These are phyloP conservation scores for Alloteropsis semialata DNA, from an alignment of 176 grass and related monocot species.

Conservation along the genomic window DNA sequence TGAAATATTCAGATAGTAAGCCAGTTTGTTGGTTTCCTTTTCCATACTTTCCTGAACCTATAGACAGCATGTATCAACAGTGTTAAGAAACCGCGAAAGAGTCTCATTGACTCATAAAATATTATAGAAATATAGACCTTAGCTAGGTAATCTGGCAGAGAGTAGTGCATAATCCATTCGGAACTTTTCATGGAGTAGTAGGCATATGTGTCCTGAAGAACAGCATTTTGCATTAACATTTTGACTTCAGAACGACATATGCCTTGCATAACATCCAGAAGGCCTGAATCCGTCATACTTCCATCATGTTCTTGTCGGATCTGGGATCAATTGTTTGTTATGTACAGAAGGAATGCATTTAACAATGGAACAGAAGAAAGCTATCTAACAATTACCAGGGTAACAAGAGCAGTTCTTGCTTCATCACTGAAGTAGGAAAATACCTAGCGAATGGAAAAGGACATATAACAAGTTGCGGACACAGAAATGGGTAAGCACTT, in stretches of 20 bases:
- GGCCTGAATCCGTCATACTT: conserved; percentile 16
- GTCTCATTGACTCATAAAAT: neutral
- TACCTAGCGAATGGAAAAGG: conserved; percentile 39
- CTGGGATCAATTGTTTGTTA: conserved; percentile 39
- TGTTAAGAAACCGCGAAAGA: neutral
- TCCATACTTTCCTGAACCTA: conserved; percentile 49
- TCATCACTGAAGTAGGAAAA: conserved; percentile 47
- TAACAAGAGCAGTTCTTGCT: conserved; percentile 43
- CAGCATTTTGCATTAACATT: conserved; percentile 24
- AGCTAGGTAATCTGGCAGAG: conserved; percentile 49
- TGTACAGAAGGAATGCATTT: conserved; percentile 5
- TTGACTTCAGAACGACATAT: conserved; percentile 47
- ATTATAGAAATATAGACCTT: conserved; percentile 36
- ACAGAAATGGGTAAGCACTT: conserved; percentile 12
- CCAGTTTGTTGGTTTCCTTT: conserved; percentile 44
- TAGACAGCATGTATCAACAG: conserved; percentile 21
- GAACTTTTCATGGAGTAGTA: conserved; percentile 49
- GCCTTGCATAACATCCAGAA: conserved; percentile 37
- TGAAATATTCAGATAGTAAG: conserved; percentile 29
- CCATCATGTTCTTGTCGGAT: conserved; percentile 58
- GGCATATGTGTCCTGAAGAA: conserved; percentile 41
- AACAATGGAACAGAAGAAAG: conserved; percentile 9
- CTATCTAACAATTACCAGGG: conserved; percentile 33
- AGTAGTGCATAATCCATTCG: conserved; percentile 53
- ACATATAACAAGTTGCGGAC: neutral